A percentile compares a stretch with the other conserved stretches of the same genome.
These are phyloP conservation scores for Euryodendron excelsum DNA, from an alignment of 148 eudicot genomes.

Conservation along the genomic window DNA sequence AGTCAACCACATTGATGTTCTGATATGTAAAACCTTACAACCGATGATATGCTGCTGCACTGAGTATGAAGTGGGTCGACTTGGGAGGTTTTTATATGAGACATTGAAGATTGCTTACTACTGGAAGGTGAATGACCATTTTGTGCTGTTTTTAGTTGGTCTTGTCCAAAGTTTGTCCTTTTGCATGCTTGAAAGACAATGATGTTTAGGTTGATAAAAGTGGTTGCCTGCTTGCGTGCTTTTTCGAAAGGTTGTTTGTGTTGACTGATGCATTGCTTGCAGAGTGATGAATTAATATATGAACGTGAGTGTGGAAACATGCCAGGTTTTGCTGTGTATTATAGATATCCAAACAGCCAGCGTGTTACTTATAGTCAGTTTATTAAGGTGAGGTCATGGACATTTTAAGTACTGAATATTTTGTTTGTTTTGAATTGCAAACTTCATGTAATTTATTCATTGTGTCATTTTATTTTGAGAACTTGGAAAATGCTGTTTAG, in stretches of 20 bases:
- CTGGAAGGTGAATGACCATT: constrained; percentile 72
- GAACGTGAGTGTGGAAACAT: constrained; percentile 98
- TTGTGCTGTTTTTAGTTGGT: neutral
- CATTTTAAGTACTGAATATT: neutral
- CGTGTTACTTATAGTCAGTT: constrained; percentile 93
- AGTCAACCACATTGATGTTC: constrained; percentile 94
- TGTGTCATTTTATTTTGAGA: neutral
- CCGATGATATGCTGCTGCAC: constrained; percentile 99
- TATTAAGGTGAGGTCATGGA: constrained; percentile 63
- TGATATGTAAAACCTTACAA: constrained; percentile 93
- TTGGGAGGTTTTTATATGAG: constrained; percentile 87
- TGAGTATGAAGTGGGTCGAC: constrained; percentile 96
- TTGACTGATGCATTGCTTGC: constrained; percentile 23
- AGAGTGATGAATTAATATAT: constrained; percentile 90
- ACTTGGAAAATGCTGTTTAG: neutral
- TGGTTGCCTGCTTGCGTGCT: neutral
- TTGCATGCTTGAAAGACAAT: too few species aligned
- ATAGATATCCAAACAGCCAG: constrained; percentile 90
- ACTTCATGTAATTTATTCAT: neutral
- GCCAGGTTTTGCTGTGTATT: constrained; percentile 99
- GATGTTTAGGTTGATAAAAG: neutral
- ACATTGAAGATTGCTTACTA: constrained; percentile 83
- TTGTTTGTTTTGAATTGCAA: neutral
- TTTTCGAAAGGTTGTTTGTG: neutral
- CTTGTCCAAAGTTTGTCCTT: too few species aligned